Conservation (phyloP, 2,329 filamentous ascomycete genomes). For the Pseudogymnoascus destructans region DNA sequence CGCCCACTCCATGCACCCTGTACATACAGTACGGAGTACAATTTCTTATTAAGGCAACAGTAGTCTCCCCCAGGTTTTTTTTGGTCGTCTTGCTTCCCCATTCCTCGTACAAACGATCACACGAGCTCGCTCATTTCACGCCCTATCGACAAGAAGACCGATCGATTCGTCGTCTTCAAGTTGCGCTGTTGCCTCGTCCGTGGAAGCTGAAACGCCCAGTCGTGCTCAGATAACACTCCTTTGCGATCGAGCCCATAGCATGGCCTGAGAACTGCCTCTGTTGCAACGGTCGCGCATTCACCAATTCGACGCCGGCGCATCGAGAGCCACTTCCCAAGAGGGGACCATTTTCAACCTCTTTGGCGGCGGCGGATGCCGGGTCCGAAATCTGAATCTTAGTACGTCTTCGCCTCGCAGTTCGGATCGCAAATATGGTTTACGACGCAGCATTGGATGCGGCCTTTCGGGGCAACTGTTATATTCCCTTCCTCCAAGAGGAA, state of each 20-base stretch:
- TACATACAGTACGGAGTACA: not conserved
- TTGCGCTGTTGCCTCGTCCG: not conserved
- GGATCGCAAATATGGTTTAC: not conserved
- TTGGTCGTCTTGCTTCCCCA: not conserved
- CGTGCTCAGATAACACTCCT: not conserved
- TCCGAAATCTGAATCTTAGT: not conserved
- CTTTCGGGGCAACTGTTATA: slow-evolving; percentile 41
- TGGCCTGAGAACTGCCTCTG: slow-evolving; percentile 1
- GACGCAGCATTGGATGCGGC: not conserved
- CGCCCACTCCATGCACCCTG: not conserved
- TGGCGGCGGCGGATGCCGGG: not conserved
- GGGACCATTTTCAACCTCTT: not conserved
- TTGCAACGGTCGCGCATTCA: slow-evolving; percentile 4
- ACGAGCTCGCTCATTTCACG: not conserved
- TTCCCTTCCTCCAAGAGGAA: slow-evolving; percentile 53
- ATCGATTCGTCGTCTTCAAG: not conserved
- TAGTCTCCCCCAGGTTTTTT: slow-evolving; percentile 5
- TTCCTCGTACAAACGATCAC: not conserved
- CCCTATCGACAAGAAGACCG: not conserved
- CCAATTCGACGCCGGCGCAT: not conserved
- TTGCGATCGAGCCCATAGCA: not conserved
- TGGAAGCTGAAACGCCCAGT: not conserved
- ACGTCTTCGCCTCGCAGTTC: not conserved
- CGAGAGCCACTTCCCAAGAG: not conserved
- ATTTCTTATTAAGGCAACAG: slow-evolving; percentile 9